Conservation (phyloP, 1,139 yeast genomes). For the Hanseniaspora gamundiae region DNA sequence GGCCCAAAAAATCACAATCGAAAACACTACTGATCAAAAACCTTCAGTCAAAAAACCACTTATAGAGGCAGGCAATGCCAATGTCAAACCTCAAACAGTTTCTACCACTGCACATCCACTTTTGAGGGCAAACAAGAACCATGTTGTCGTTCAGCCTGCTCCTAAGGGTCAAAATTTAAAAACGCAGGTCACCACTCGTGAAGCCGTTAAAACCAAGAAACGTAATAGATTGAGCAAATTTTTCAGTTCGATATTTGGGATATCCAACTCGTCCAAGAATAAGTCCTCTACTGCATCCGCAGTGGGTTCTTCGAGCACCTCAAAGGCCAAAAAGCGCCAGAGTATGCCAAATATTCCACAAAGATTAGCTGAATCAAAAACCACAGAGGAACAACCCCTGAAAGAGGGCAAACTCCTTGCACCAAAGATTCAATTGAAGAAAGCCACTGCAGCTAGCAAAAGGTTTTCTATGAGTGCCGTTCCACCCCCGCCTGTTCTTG, state of each 20-base stretch:
- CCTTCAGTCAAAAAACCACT: not conserved
- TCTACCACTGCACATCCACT: no score
- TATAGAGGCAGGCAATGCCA: not conserved
- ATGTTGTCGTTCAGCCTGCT: not conserved
- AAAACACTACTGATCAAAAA: no score
- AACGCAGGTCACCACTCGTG: no score
- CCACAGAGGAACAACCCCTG: no score
- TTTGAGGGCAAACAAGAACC: not conserved
- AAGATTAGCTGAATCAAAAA: not conserved
- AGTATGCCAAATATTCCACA: not conserved
- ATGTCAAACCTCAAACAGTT: not conserved
- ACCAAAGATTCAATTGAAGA: not conserved
- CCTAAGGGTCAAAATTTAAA: constrained; percentile 1
- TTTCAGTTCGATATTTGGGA: constrained; percentile 7
- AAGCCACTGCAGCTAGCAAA: no score
- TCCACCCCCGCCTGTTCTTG: no score
- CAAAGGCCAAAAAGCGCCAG: not conserved
- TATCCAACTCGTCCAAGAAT: not conserved
- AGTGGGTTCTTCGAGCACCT: not conserved
- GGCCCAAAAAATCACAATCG: not conserved
- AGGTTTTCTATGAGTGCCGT: no score
- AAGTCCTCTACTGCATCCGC: not conserved
- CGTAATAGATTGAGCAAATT: constrained; percentile 10
- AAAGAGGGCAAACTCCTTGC: not conserved
- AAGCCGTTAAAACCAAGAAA: constrained; percentile 5